Percentiles rank a stretch among this genome's conserved stretches.
Conservation (phyloP, 306 rosid genomes). For the Phaseolus lunatus region DNA sequence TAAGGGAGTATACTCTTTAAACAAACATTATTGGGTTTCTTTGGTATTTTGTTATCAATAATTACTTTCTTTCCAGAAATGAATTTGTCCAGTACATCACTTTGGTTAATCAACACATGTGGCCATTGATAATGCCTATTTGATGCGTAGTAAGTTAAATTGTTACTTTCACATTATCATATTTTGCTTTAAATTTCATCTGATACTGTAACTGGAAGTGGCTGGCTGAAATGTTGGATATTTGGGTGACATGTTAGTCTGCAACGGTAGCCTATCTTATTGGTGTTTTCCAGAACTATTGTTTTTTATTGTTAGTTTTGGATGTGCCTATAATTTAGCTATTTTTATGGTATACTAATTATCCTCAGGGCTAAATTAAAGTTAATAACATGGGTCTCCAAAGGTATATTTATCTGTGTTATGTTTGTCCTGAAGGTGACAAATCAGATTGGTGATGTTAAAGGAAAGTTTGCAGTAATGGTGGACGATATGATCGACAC, state of each 20-base stretch:
- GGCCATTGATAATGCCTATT: conserved; percentile 8
- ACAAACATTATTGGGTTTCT: not conserved
- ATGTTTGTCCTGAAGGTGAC: conserved; percentile 68
- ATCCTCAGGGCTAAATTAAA: not conserved
- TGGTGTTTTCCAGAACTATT: not conserved
- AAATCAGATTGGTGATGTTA: conserved; percentile 95
- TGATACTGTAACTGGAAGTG: not conserved
- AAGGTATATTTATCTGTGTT: conserved; percentile 32
- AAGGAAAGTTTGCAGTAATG: conserved; percentile 98
- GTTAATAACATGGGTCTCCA: conserved; percentile 14
- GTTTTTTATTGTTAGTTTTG: conserved; percentile 7
- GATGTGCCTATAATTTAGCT: not conserved
- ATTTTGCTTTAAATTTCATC: not conserved
- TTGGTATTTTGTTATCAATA: not conserved
- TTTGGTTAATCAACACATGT: not conserved
- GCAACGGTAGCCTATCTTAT: not conserved
- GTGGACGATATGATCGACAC: conserved; percentile 99
- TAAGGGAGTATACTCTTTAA: not conserved
- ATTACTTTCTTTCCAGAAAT: not conserved
- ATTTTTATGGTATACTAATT: not conserved
- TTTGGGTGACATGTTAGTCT: not conserved
- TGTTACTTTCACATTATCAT: not conserved
- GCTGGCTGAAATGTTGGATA: not conserved
- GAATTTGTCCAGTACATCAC: not conserved
- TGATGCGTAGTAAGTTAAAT: not conserved